These are phyloP conservation scores for Martensiomyces pterosporus DNA, from an alignment of 192 early-diverging fungal species.

Conservation along the genomic window DNA sequence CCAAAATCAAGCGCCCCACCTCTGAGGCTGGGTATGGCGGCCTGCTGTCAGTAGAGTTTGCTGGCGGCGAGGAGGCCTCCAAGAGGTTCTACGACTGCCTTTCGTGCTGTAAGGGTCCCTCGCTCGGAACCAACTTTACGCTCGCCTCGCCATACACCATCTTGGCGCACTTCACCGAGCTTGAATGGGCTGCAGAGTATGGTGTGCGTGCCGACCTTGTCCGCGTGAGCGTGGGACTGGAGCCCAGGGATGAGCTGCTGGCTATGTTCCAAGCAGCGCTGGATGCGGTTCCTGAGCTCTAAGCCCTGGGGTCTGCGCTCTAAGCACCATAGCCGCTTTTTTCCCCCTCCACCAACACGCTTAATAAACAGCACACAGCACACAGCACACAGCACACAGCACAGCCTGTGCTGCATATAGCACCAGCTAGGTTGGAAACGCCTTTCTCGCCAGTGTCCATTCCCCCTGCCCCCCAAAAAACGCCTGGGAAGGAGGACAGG, in stretches of 20 bases:
- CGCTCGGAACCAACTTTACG: conserved; percentile 95
- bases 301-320: too few relatives aligned
- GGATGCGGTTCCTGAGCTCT: conserved; percentile 44
- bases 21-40: conserved; percentile 77
- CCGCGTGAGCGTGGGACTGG: conserved; percentile 86
- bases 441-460: too few relatives aligned
- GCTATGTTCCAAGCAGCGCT: conserved; percentile 69
- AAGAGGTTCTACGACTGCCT: conserved; percentile 77
- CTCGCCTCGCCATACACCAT: conserved; percentile 92
- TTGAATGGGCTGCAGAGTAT: conserved; percentile 87
- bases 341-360: too few relatives aligned
- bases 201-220: conserved; percentile 74
- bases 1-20: conserved; percentile 52
- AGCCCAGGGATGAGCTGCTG: conserved; percentile 68
- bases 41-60: conserved; percentile 77
- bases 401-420: too few relatives aligned
- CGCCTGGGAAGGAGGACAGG: too few relatives aligned
- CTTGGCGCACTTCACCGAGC: conserved; percentile 89
- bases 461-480: too few relatives aligned
- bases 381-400: too few relatives aligned
- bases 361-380: too few relatives aligned
- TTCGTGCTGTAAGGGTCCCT: conserved; percentile 86
- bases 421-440: too few relatives aligned
- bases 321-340: too few relatives aligned
- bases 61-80: conserved; percentile 50